Evolutionary conservation across 2,329 filamentous ascomycete genomes (phyloP).

Genomic region (Fusarium buxicola): DNA sequence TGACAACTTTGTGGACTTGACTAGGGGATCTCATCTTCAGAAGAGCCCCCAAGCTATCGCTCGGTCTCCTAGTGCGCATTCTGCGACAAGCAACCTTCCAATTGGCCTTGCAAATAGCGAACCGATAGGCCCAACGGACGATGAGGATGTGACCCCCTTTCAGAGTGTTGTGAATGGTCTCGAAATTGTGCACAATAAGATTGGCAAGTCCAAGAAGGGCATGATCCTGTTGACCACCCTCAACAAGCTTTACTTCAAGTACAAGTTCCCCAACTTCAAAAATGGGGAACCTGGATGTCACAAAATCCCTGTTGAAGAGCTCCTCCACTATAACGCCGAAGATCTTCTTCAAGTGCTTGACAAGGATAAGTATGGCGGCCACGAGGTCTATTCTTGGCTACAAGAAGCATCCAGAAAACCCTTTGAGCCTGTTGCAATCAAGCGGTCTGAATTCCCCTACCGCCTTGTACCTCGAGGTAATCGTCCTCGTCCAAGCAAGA

Average conservation of each 20-base stretch:
- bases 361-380: constrained; percentile 48
- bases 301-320: constrained; percentile 55
- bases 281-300: constrained; percentile 49
- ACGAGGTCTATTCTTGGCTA: constrained; percentile 52
- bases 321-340: constrained; percentile 59
- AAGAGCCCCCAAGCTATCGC: constrained; percentile 10
- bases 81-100: constrained; percentile 11
- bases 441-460: constrained; percentile 47
- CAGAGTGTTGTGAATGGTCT: constrained; percentile 45
- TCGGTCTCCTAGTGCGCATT: constrained; percentile 12
- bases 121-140: neutral
- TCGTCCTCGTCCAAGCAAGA: constrained; percentile 19
- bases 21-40: constrained; percentile 2
- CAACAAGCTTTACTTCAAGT: constrained; percentile 50
- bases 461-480: constrained; percentile 40
- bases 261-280: constrained; percentile 48
- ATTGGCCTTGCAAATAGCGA: constrained; percentile 10
- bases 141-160: constrained; percentile 42
- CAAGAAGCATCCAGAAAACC: constrained; percentile 42
- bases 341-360: constrained; percentile 54
- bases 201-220: constrained; percentile 36
- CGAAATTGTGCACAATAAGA: constrained; percentile 33
- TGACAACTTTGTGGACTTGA: constrained; percentile 3
- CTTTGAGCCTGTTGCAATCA: constrained; percentile 47
- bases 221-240: constrained; percentile 38